phyloP scores from a whole-genome alignment of 495 filamentous ascomycete species.

The Talaromyces proteolyticus region DNA sequence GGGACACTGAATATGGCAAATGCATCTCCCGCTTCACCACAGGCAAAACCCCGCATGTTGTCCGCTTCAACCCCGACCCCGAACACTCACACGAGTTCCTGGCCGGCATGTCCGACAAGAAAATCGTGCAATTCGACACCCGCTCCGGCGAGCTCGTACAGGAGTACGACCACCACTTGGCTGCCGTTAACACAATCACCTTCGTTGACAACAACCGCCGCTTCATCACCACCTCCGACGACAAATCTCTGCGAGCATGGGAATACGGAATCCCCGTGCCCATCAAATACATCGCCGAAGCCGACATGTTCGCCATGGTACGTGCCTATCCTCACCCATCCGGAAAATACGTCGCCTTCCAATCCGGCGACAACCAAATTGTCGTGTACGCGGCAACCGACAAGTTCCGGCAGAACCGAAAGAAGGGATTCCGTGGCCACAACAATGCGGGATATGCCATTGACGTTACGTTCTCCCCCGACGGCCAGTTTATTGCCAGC shows the following conservation, averaged over 20 bases:
- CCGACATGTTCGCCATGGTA: slow-evolving; percentile 92
- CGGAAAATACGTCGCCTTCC: slow-evolving; percentile 89
- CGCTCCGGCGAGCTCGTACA: slow-evolving; percentile 80
- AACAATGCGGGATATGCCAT: slow-evolving; percentile 93
- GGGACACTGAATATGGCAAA: slow-evolving; percentile 93
- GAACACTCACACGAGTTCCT: slow-evolving; percentile 86
- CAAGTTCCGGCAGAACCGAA: slow-evolving; percentile 94
- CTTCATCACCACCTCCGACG: slow-evolving; percentile 96
- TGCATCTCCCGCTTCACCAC: slow-evolving; percentile 83
- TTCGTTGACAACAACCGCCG: slow-evolving; percentile 92
- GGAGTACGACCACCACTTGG: slow-evolving; percentile 97
- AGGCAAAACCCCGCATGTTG: slow-evolving; percentile 90
- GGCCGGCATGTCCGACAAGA: slow-evolving; percentile 95
- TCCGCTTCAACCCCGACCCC: slow-evolving; percentile 80
- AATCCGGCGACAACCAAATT: slow-evolving; percentile 91
- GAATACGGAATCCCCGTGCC: slow-evolving; percentile 94
- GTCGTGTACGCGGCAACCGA: slow-evolving; percentile 90
- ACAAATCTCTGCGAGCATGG: slow-evolving; percentile 93
- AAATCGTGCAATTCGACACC: slow-evolving; percentile 96
- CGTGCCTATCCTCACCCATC: slow-evolving; percentile 76
- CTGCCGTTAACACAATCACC: slow-evolving; percentile 94
- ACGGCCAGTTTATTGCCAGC: slow-evolving; percentile 78
- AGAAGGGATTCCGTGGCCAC: slow-evolving; percentile 93
- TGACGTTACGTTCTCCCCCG: slow-evolving; percentile 81
- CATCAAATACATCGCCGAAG: slow-evolving; percentile 87